Conservation (phyloP, 2,329 filamentous ascomycete genomes). For the Colletotrichum aenigma region DNA sequence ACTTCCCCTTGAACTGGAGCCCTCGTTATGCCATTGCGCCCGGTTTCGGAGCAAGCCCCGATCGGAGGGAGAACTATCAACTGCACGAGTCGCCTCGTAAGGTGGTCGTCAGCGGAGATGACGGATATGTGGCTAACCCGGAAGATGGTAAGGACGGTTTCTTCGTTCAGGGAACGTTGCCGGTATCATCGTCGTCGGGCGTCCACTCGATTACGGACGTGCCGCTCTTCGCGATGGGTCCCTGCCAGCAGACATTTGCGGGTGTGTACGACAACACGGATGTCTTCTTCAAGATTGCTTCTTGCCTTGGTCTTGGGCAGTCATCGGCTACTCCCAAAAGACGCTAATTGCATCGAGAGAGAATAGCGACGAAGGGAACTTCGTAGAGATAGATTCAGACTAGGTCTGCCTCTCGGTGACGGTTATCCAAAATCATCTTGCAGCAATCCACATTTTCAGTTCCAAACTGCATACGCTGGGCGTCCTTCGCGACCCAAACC, state of each 20-base stretch:
- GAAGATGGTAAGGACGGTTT: conserved; percentile 70
- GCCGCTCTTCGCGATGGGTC: conserved; percentile 77
- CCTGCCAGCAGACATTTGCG: conserved; percentile 77
- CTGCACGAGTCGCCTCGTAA: conserved; percentile 69
- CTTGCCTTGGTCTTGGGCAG: conserved; percentile 63
- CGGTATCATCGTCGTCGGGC: conserved; percentile 65
- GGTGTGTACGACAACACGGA: conserved; percentile 75
- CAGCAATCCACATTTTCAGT: conserved; percentile 35
- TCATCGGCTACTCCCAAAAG: background rate
- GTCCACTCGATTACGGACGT: conserved; percentile 83
- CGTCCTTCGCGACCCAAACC: conserved; percentile 33
- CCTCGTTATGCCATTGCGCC: conserved; percentile 83
- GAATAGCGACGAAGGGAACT: accelerated
- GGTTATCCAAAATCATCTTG: conserved; percentile 11
- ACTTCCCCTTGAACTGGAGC: conserved; percentile 86
- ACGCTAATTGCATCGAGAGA: background rate
- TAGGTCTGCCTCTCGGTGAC: conserved; percentile 8
- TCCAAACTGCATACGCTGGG: conserved; percentile 27
- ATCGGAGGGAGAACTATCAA: conserved; percentile 78
- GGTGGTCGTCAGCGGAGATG: conserved; percentile 53
- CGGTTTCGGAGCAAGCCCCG: conserved; percentile 73
- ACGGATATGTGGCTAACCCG: conserved; percentile 71
- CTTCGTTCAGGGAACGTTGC: conserved; percentile 76
- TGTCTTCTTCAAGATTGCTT: conserved; percentile 75
- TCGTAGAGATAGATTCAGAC: background rate